Base-by-base conservation (phyloP, 495 filamentous ascomycete genomes). In the Talaromyces proteolyticus region DNA sequence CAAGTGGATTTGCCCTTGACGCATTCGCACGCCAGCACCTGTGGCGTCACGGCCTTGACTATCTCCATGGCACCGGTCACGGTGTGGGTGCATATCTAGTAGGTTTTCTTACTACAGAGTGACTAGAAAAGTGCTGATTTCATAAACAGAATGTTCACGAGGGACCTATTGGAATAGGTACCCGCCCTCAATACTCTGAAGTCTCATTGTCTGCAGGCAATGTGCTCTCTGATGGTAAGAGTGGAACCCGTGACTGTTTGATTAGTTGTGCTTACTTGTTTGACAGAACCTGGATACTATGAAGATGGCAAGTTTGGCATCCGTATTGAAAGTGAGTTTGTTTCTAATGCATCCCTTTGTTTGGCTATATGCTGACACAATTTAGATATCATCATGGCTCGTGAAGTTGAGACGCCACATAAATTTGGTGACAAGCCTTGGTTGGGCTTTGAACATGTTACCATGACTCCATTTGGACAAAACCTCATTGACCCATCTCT, bases 241-340 rank as follows among this genome's bases (percentile, higher is more conserved):
- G 24, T 22, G 8, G 29, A 4, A 26, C 10, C 5, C 6, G 25
- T 52, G 26, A 24, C 37, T 20, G 20, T 47, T 37, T 17, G 14
- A n/a, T n/a, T 12, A 6, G 8, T 20, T 6, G 20, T 45, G 42
- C 45, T 51, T 21, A 62, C 19, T 47, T 44, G 34, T 56, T 67
- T 24, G 61, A n/a, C 52, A 80, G 91, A 99, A 64, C 94, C 93
- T 12, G 94, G 94, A 24, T 99, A 91, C 70, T 99, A 99, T 68
- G 94, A 97, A 68, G 94, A 99, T 58, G 94, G 91, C 41, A 84
- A 84, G 8, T 99, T 94, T 60, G 94, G 94, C n/a, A 95, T 99
- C 59, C 87, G 94, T 24, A 97, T 96, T 58, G 94, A 99, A 70
- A 97, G 88, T 77, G 74, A 60, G 76, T 57, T 21, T 55, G 47